Conservation (phyloP, 2,329 filamentous ascomycete genomes). For the Diaporthe vexans region DNA sequence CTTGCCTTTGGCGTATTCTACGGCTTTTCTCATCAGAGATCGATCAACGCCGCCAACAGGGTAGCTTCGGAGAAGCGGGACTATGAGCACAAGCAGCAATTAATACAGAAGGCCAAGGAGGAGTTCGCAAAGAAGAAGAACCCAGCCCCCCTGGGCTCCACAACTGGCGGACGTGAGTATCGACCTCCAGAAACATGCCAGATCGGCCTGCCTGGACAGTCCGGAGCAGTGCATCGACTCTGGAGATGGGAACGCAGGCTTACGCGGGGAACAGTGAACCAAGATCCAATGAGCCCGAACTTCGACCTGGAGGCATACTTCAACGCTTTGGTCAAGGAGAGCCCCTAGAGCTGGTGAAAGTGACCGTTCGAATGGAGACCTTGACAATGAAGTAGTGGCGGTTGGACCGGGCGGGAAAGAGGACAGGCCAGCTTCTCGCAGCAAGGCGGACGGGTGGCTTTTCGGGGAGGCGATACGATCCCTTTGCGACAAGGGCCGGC, state of each 20-base stretch:
- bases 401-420: slow-evolving; percentile 40
- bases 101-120: slow-evolving; percentile 94
- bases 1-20: slow-evolving; percentile 94
- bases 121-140: slow-evolving; percentile 86
- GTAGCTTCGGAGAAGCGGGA: slow-evolving; percentile 80
- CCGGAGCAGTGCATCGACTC: slow-evolving; percentile 46
- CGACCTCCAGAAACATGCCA: not conserved
- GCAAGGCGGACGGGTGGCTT: slow-evolving; percentile 32
- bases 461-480: slow-evolving; percentile 31
- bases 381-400: slow-evolving; percentile 18
- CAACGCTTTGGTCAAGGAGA: slow-evolving; percentile 71
- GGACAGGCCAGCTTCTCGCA: slow-evolving; percentile 41
- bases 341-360: slow-evolving; percentile 56
- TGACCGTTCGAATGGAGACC: slow-evolving; percentile 45
- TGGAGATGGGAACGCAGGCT: slow-evolving; percentile 6
- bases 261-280: slow-evolving; percentile 53
- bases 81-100: slow-evolving; percentile 89
- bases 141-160: slow-evolving; percentile 54
- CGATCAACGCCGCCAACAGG: slow-evolving; percentile 80
- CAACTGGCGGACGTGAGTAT: slow-evolving; percentile 52
- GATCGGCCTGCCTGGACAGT: not conserved
- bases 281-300: slow-evolving; percentile 83
- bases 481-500: slow-evolving; percentile 30
- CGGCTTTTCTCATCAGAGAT: slow-evolving; percentile 93
- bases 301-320: slow-evolving; percentile 94